Evolutionary conservation across 345 rosid genomes (phyloP).

Genomic region (Dimocarpus longan): DNA sequence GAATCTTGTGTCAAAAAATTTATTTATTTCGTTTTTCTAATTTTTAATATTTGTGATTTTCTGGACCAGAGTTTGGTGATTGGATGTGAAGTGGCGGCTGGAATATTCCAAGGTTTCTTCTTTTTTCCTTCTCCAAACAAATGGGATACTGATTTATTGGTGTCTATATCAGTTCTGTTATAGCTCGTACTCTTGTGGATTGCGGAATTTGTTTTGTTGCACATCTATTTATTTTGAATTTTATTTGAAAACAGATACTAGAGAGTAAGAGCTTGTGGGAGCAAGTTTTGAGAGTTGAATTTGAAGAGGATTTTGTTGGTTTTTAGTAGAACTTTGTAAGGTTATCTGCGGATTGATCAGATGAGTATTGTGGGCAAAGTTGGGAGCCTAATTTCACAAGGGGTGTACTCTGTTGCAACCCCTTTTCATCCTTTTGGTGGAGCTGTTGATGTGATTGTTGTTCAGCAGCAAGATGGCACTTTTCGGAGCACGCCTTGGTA

Average conservation of each 20-base stretch:
- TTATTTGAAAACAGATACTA: constrained; percentile 26
- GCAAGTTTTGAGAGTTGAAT: constrained; percentile 7
- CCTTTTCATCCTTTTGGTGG: constrained; percentile 98
- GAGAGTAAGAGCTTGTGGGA: not conserved
- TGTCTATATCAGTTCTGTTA: constrained; percentile 3
- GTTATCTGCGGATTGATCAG: constrained; percentile 29
- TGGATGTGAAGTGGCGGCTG: constrained; percentile 14
- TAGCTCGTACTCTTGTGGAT: not conserved
- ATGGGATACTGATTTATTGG: not conserved
- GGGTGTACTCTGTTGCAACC: constrained; percentile 88
- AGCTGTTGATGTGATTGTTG: constrained; percentile 90
- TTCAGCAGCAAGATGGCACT: constrained; percentile 82
- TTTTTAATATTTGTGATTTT: not conserved
- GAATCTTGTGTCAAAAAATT: not conserved
- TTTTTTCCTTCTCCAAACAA: constrained; percentile 3
- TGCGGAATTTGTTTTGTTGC: not conserved
- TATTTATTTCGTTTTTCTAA: not conserved
- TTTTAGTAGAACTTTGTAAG: constrained; percentile 18
- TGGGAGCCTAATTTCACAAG: constrained; percentile 83
- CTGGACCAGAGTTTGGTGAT: constrained; percentile 14
- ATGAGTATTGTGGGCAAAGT: constrained; percentile 93
- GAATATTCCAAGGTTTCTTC: constrained; percentile 4
- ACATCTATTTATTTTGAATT: constrained; percentile 6
- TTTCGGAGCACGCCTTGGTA: constrained; percentile 92
- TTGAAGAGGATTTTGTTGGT: constrained; percentile 13